Base-by-base conservation (phyloP, 257 asterid genomes). In the Rhazya stricta region DNA sequence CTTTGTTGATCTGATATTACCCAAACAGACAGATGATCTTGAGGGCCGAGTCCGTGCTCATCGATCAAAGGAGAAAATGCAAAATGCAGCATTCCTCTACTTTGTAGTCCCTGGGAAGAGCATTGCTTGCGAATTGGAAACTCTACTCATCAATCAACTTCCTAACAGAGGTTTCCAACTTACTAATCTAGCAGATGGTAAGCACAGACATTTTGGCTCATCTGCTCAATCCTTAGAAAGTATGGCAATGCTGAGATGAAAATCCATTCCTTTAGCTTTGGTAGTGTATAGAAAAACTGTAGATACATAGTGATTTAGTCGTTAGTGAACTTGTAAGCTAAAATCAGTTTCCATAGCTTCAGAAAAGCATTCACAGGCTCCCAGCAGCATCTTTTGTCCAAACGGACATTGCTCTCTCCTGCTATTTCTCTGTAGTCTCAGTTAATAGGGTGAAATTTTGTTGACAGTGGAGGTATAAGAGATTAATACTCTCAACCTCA, bases 91-190 rank as follows among this genome's bases (percentile, higher is more conserved):
- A 1, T 92, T 94, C 81, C 81, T 94, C 29, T 92, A 94, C 74
- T 86, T 94, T 76, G 16, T 87, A 81, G 99, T 92, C 77, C 73
- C 91, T 0, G 97, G 97, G 56, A 92, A 94, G 90, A 94, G 99
- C 84, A 67, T 85, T 63, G 99, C 97, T 69, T 92, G 99, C 82
- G 92, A 92, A 66, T 76, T 94, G 70, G 99, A 94, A 83, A 94
- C 99, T 67, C 96, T 89, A 77, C 96, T 94, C 69, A 89, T 92
- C 75, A 94, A 94, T 81, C 97, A 89, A 86, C 98, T 94, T 30
- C 93, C 96, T 0, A 71, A 9, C 37, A 81, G 51, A 60, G 98
- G 99, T 32, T 94, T 90, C 63, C 96, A 74, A 69, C 80, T 92
- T 10, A 84, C 86, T 13, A 94, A 94, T 75, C 2, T 90, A 65